These are phyloP conservation scores for Camellia oleifera DNA, from an alignment of 179 eudicot species.

Conservation along the genomic window DNA sequence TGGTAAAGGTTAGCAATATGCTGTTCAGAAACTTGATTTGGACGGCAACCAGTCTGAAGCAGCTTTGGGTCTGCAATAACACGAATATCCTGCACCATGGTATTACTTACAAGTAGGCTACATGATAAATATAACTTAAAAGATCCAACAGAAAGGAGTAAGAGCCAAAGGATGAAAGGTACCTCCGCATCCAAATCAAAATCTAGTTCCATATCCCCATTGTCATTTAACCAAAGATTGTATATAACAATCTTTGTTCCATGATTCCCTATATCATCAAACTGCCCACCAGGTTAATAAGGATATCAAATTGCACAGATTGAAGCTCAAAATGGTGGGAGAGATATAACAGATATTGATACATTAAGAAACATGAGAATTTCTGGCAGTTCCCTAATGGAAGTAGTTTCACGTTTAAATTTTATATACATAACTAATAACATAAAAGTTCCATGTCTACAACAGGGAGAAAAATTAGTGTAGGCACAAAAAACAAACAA, in stretches of 20 bases:
- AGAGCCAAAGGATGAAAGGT: background rate
- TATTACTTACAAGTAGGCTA: background rate
- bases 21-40: conserved; percentile 14
- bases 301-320: background rate
- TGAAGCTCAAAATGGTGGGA: background rate
- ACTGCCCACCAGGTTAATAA: conserved; percentile 20
- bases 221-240: conserved; percentile 31
- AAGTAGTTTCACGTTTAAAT: background rate
- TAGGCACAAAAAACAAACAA: too few species aligned
- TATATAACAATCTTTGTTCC: conserved; percentile 37
- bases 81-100: conserved; percentile 30
- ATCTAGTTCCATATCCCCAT: conserved; percentile 29
- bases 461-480: too few species aligned
- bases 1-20: conserved; percentile 27
- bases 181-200: conserved; percentile 32
- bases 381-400: background rate
- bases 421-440: background rate
- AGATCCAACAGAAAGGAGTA: background rate
- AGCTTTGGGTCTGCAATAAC: conserved; percentile 16
- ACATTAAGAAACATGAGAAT: background rate
- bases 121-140: background rate
- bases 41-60: background rate
- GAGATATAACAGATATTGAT: background rate
- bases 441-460: background rate
- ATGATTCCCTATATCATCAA: conserved; percentile 33